These are phyloP conservation scores for Zymoseptoria brevis DNA, from an alignment of 2,329 filamentous ascomycete species.

Conservation along the genomic window DNA sequence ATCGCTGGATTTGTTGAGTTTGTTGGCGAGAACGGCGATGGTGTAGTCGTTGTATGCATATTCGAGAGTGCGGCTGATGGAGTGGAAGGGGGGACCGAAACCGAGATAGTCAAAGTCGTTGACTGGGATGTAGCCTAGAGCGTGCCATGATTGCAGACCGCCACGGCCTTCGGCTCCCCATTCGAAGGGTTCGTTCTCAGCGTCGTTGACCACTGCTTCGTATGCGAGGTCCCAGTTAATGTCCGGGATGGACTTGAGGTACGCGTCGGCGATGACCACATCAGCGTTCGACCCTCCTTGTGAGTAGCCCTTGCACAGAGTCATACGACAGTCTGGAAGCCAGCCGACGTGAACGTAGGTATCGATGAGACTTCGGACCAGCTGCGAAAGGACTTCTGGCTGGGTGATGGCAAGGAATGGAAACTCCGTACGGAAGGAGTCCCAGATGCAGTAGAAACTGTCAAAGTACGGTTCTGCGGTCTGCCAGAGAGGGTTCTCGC, in stretches of 20 bases:
- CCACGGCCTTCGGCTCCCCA: slow-evolving; percentile 65
- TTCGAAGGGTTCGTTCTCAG: slow-evolving; percentile 59
- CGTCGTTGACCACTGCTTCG: slow-evolving; percentile 62
- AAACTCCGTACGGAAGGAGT: slow-evolving; percentile 55
- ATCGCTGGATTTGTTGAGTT: slow-evolving; percentile 45
- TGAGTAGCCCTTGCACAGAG: slow-evolving; percentile 60
- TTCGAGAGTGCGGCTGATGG: slow-evolving; percentile 60
- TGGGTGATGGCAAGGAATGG: slow-evolving; percentile 57
- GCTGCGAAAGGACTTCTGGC: slow-evolving; percentile 54
- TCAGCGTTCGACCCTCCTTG: slow-evolving; percentile 39
- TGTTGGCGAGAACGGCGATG: slow-evolving; percentile 56
- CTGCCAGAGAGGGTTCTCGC: slow-evolving; percentile 59
- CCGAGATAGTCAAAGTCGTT: slow-evolving; percentile 49
- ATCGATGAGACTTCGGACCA: slow-evolving; percentile 59
- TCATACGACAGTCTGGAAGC: slow-evolving; percentile 65
- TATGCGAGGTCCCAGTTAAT: slow-evolving; percentile 63
- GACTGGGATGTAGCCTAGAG: slow-evolving; percentile 53
- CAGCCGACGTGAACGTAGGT: slow-evolving; percentile 61
- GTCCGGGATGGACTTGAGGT: slow-evolving; percentile 51
- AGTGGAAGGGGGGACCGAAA: slow-evolving; percentile 60
- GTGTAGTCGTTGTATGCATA: slow-evolving; percentile 65
- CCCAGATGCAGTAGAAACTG: slow-evolving; percentile 63
- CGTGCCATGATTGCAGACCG: slow-evolving; percentile 63
- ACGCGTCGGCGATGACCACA: slow-evolving; percentile 59
- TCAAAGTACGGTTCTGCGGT: slow-evolving; percentile 61